Percentiles rank a stretch among this genome's conserved stretches.
Evolutionary conservation across 75 land plant species (phyloP).

Genomic region (Sequoiadendron giganteum): DNA sequence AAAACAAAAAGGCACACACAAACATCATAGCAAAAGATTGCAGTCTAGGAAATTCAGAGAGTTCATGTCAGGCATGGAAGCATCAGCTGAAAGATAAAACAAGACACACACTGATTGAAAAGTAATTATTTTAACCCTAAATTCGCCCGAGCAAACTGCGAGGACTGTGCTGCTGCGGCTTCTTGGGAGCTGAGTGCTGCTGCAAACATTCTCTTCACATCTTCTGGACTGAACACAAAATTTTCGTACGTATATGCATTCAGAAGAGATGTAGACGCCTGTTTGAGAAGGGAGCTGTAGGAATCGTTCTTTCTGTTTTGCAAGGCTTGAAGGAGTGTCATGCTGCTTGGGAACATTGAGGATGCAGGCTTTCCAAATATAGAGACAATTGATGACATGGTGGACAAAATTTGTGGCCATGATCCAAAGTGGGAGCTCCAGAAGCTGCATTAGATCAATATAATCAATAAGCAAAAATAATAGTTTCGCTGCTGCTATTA

Average conservation of each 20-base stretch:
- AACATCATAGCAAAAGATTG: too few species aligned
- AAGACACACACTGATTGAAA: too few species aligned
- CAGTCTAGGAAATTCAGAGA: too few species aligned
- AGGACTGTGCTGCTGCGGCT: constrained; percentile 21
- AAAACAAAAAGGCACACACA: too few species aligned
- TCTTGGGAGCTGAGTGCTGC: constrained; percentile 7
- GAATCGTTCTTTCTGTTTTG: constrained; percentile 7
- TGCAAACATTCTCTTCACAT: constrained; percentile 12
- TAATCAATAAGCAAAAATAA: background rate
- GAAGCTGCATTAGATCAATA: background rate
- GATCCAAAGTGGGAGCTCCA: constrained; percentile 3
- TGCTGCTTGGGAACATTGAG: background rate
- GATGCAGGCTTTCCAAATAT: constrained; percentile 2
- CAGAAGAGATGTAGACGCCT: constrained; percentile 23
- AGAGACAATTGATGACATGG: background rate
- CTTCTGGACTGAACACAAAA: constrained; percentile 16
- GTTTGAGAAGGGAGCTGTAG: constrained; percentile 14
- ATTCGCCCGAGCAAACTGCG: constrained; percentile 18
- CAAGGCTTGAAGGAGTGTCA: constrained; percentile 16
- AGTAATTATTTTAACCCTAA: background rate
- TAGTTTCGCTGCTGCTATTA: background rate
- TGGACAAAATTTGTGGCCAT: constrained; percentile 14
- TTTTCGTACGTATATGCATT: constrained; percentile 19
- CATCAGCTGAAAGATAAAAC: too few species aligned
- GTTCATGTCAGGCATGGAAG: too few species aligned